Evolutionary conservation across 176 grass and related monocot species (phyloP).

Genomic region (Neostapfia colusana): DNA sequence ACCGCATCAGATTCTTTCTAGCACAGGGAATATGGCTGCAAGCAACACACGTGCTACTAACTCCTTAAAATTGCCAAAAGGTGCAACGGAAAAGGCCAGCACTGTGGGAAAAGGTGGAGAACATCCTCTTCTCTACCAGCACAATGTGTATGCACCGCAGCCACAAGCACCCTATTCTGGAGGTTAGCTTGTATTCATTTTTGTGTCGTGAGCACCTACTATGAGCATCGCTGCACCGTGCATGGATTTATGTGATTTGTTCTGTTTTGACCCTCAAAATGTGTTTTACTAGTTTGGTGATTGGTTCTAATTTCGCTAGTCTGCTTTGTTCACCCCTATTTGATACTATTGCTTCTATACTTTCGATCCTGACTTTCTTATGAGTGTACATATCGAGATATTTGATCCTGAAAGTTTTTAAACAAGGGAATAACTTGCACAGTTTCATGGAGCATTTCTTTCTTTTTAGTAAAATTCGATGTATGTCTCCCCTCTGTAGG

Average conservation of each 20-base stretch:
- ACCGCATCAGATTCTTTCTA: slow-evolving; percentile 52
- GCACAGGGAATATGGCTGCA: slow-evolving; percentile 39
- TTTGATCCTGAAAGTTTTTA: slow-evolving; percentile 19
- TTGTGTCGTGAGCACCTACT: background rate
- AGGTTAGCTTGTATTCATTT: slow-evolving; percentile 52
- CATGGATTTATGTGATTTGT: background rate
- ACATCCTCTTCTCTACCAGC: slow-evolving; percentile 45
- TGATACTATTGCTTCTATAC: slow-evolving; percentile 7
- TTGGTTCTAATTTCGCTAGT: slow-evolving; percentile 25
- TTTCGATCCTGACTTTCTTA: slow-evolving; percentile 3
- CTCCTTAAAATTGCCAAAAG: slow-evolving; percentile 45
- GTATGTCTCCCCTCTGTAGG: slow-evolving; percentile 36
- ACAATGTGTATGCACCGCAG: slow-evolving; percentile 61
- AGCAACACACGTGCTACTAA: slow-evolving; percentile 40
- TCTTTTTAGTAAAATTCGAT: slow-evolving; percentile 1
- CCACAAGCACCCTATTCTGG: slow-evolving; percentile 56
- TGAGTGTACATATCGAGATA: background rate
- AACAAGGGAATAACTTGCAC: background rate
- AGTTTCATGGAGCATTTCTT: slow-evolving; percentile 23
- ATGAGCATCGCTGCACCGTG: background rate
- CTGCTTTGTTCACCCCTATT: slow-evolving; percentile 12
- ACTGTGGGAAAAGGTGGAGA: slow-evolving; percentile 56
- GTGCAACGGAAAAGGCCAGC: slow-evolving; percentile 39
- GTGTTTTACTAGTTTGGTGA: background rate
- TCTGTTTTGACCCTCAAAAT: background rate